Evolutionary conservation across 2,329 filamentous ascomycete species (phyloP), one percentile per base, ranked within the genome.

Genomic region (Calonectria crousiana): DNA sequence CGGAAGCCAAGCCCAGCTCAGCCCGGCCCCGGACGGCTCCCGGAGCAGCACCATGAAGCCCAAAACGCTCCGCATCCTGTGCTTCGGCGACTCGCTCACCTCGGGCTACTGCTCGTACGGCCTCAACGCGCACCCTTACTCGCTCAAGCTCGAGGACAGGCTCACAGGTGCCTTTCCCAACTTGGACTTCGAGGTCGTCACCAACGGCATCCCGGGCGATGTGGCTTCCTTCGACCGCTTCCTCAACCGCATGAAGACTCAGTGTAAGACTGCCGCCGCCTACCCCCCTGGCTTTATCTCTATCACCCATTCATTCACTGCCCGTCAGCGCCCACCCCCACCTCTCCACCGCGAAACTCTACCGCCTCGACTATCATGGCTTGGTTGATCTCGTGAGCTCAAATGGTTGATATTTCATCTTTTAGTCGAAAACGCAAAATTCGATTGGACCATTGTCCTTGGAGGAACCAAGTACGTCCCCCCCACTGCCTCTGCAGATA

Each of bases 71-170:
- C 86, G 88, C 78, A 88, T 93, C 79, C 88, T 93, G 74, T 93
- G 91, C 85, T 91, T 93, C 82, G 92, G 92, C 82, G 88, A 93
- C 86, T 92, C 90, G 49, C 88, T 94, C 58, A 93, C 92, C 8
- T 87, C 86, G 16, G 92, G 92, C 52, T 92, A 85, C 81, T 84
- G 86, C 36, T 67, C 76, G 72, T 83, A 77, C 58, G 90, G 89
- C 26, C 66, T 83, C 18, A 80, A 74, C 66, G 85, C 84, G 56
- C 87, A 90, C 73, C 91, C 92, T 0, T 94, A 93, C 84, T 86
- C 87, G 8, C 78, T 82, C 30, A 85, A 84, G 71, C 84, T 94
- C 18, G 78, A 84, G 74, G 80, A 87, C 67, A 86, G 86, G 72
- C 85, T 92, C 41, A 81, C 84, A 32, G 85, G 84, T 36, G 86